A percentile compares a stretch with the other conserved stretches of the same genome.
Conservation (phyloP, 2,329 filamentous ascomycete genomes). For the Phaeomoniella chlamydospora region DNA sequence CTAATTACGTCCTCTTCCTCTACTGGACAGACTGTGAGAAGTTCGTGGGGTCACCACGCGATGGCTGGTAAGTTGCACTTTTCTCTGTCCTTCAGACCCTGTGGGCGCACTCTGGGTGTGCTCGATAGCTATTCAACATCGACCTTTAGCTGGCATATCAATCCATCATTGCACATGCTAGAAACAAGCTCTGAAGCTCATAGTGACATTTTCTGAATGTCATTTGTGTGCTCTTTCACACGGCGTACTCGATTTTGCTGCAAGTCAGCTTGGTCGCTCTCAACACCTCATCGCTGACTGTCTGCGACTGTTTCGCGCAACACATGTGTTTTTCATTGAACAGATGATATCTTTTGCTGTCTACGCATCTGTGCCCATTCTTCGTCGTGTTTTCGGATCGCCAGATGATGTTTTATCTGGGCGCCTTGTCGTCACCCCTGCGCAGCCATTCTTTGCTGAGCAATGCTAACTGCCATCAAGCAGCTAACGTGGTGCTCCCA, state of each 20-base stretch:
- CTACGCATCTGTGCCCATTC: no score
- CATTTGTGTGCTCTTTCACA: background rate
- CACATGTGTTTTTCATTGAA: no score
- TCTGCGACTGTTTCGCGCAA: no score
- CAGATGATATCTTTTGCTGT: no score
- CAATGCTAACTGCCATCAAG: constrained; percentile 17
- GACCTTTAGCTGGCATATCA: background rate
- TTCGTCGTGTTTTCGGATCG: background rate
- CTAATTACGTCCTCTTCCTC: no score
- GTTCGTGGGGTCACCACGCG: constrained; percentile 32
- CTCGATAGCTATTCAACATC: background rate
- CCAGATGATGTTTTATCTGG: background rate
- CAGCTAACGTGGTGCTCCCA: constrained; percentile 48
- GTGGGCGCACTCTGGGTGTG: constrained; percentile 8
- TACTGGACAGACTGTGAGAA: constrained; percentile 2
- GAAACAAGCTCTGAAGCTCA: no score
- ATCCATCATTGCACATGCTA: background rate
- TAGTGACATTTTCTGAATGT: no score
- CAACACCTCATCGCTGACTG: background rate
- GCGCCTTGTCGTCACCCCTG: background rate
- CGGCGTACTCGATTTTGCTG: background rate
- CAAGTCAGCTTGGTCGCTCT: background rate
- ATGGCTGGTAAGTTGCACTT: constrained; percentile 44
- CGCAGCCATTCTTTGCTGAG: background rate
- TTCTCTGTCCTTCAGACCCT: constrained; percentile 16